Evolutionary conservation across 768 basidiomycete species (phyloP), one percentile per base, ranked within the genome.

Genomic region (Mycena maculata): DNA sequence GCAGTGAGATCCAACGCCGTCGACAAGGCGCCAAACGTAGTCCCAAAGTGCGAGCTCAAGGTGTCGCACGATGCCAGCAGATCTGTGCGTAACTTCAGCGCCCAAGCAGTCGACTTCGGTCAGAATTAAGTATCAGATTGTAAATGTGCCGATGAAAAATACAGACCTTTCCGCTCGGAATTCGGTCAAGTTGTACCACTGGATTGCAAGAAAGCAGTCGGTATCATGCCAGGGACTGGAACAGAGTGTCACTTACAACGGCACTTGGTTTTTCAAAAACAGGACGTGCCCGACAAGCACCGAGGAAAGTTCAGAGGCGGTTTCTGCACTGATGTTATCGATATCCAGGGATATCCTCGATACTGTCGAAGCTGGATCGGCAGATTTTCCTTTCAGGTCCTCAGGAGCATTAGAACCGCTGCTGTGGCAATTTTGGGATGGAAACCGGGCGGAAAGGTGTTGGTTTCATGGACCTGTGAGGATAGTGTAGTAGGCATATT

Each of bases 231-330:
- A 31, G 36, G 0, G 54, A 20, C 28, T n/a, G n/a, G n/a, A n/a
- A n/a, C 16, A 18, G 15, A 50, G 52, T 23, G 22, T 23, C 27
- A 85, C 92, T 78, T 72, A 93, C 92, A 93, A 88, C 1, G 92
- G 92, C 0, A 93, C 82, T 71, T 94, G 92, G 68, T 86, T 90
- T 75, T 94, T 94, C 60, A 94, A 79, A 73, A 92, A 94, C 20
- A 94, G 75, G 2, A 93, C 84, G 73, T 93, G 92, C 0, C 88
- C 87, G 0, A 94, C 78, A 28, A 93, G 76, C 63, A 85, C 86
- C 15, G 83, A 81, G 3, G 91, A 87, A 2, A 94, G 84, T 23
- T 84, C 83, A 1, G 90, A 87, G 12, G 92, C 92, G 75, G 90
- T 82, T 7, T 78, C 79, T 60, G 88, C 87, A 23, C 85, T 84